phyloP scores from a whole-genome alignment of 257 asterid species.

The Capsicum chinense region DNA sequence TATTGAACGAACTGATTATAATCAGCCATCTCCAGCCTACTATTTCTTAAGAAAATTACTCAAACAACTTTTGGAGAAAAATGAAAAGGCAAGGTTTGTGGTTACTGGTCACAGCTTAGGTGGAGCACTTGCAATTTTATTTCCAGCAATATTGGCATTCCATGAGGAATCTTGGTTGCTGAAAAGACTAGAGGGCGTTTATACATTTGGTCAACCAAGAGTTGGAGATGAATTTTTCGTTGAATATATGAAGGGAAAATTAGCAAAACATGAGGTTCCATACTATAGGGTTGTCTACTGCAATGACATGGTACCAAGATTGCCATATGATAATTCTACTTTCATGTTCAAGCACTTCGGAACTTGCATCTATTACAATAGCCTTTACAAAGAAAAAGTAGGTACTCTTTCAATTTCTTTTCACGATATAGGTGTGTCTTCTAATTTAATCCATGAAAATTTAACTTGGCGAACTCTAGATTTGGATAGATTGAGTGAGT shows the following conservation, averaged over 20 bases:
- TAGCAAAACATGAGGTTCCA: constrained; percentile 33
- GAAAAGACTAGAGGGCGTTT: constrained; percentile 50
- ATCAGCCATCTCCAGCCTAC: constrained; percentile 37
- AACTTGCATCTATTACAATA: constrained; percentile 49
- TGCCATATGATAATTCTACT: constrained; percentile 51
- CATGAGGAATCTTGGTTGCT: constrained; percentile 47
- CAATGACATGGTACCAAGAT: constrained; percentile 59
- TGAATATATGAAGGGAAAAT: constrained; percentile 44
- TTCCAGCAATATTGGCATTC: constrained; percentile 54
- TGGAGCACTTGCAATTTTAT: constrained; percentile 64
- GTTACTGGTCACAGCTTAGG: constrained; percentile 78
- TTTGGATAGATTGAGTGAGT: too few species aligned
- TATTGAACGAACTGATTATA: neutral
- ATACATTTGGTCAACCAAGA: constrained; percentile 77
- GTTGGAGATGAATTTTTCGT: constrained; percentile 62
- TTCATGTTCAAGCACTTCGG: constrained; percentile 74
- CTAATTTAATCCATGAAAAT: neutral
- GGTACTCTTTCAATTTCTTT: neutral
- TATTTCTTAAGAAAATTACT: constrained; percentile 46
- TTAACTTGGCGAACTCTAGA: too few species aligned
- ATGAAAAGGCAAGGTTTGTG: constrained; percentile 37
- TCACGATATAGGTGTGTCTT: neutral
- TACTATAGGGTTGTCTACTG: constrained; percentile 64
- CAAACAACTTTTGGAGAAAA: constrained; percentile 22
- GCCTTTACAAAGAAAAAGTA: constrained; percentile 58